Percentiles rank a stretch among this genome's conserved stretches.
Conservation (phyloP, 805 yeast species). For the Saccharomycopsis sp. region DNA sequence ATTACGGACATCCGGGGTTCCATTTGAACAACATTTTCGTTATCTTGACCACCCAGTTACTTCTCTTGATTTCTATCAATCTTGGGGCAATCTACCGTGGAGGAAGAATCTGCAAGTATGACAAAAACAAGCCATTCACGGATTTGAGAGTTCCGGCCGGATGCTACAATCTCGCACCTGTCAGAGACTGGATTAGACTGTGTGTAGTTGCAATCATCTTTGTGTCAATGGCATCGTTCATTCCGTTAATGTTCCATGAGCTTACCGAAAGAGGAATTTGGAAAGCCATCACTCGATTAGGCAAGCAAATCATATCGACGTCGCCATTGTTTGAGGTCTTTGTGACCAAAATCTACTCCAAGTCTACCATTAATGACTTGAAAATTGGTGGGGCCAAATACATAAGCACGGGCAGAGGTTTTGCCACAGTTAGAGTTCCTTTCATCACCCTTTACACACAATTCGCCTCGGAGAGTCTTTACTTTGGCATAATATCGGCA, state of each 20-base stretch:
- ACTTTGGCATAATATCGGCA: constrained; percentile 52
- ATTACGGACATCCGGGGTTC: constrained; percentile 83
- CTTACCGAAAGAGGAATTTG: constrained; percentile 69
- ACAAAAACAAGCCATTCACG: constrained; percentile 51
- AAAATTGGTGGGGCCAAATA: constrained; percentile 76
- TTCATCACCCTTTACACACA: constrained; percentile 60
- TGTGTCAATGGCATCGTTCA: constrained; percentile 66
- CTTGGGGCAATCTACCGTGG: constrained; percentile 58
- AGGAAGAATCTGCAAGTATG: constrained; percentile 54
- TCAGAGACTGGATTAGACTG: constrained; percentile 68
- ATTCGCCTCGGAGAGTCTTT: constrained; percentile 61
- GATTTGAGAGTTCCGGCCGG: constrained; percentile 60
- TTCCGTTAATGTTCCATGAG: constrained; percentile 74
- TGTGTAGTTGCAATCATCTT: constrained; percentile 67
- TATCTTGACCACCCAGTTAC: constrained; percentile 59
- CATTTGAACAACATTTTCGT: constrained; percentile 75
- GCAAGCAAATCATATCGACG: constrained; percentile 60
- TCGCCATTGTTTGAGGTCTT: constrained; percentile 78
- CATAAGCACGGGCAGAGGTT: constrained; percentile 78
- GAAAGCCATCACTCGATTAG: constrained; percentile 56
- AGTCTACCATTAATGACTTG: constrained; percentile 59
- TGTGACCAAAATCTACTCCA: constrained; percentile 70
- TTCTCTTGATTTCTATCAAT: constrained; percentile 51
- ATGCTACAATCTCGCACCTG: constrained; percentile 64
- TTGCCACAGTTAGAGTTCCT: constrained; percentile 67